Conservation (phyloP, 148 eudicot genomes). For the Silene conica region DNA sequence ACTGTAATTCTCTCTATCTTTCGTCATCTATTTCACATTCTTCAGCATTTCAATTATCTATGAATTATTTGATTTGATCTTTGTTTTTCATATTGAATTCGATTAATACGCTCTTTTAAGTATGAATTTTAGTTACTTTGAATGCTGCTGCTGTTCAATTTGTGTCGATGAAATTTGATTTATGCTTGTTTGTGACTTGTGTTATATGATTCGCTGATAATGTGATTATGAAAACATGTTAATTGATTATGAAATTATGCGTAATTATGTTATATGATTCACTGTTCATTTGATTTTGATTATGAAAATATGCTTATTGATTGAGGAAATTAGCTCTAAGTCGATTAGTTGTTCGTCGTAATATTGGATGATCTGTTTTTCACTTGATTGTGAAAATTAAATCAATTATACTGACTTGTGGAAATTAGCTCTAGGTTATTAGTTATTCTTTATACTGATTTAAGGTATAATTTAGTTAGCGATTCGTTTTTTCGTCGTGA, state of each 20-base stretch:
- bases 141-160: not conserved
- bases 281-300: not conserved
- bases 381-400: no score
- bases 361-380: no score
- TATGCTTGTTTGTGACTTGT: not conserved
- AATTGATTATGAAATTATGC: not conserved
- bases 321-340: not conserved
- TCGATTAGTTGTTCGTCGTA: not conserved
- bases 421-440: not conserved
- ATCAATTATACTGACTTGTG: not conserved
- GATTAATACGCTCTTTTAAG: not conserved
- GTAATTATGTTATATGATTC: not conserved
- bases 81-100: not conserved
- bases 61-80: not conserved
- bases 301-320: not conserved
- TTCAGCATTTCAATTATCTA: not conserved
- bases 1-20: conserved; percentile 45
- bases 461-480: not conserved
- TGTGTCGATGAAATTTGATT: not conserved
- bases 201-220: not conserved
- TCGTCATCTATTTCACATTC: conserved; percentile 15
- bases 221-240: not conserved
- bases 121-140: not conserved
- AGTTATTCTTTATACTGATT: no score
- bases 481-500: not conserved